Evolutionary conservation across 2,329 filamentous ascomycete genomes (phyloP), one percentile per base, ranked within the genome.

Genomic region (Aureobasidium sp.): DNA sequence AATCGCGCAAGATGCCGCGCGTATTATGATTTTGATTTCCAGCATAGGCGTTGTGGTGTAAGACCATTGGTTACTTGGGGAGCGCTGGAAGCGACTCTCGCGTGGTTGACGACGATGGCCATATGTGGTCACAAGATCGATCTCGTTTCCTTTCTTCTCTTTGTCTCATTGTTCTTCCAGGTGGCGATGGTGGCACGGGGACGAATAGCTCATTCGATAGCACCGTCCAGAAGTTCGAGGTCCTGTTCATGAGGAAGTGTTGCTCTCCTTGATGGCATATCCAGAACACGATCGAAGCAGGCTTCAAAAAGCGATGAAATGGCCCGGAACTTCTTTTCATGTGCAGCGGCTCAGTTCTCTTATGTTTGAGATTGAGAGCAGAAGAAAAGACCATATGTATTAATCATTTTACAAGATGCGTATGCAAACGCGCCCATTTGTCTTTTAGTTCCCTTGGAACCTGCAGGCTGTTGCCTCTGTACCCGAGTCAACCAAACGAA

Each of bases 11-110:
- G 15, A 55, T 51, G 49, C 37, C 45, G 42, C 44, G 52, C 44
- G 53, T 41, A 51, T 62, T 51, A 57, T 45, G 52, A 58, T 58
- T 47, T 62, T 55, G 49, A 55, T 62, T 62, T 63, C 55, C 53
- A 63, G 62, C 62, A 63, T 63, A 48, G 62, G 62, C 56, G 62
- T 63, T 63, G 53, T 25, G 62, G 62, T 29, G 62, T 58, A 60
- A 51, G 17, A 42, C 27, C 31, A 31, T 58, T 63, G 61, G 52
- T 47, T 58, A 63, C 39, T 37, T 20, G 44, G 37, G 53, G 45
- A 63, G 39, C 47, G 45, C 45, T 31, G 55, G 55, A 42, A 48
- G 55, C 55, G 55, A 44, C 44, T 48, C 34, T 34, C 29, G 20
- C 22, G 57, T 34, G 45, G 44, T 49, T 45, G 44, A 39, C 31